A percentile compares a stretch with the other conserved stretches of the same genome.
Conservation (phyloP, 1,139 yeast genomes). For the Hemisphaericaspora lyxosophila region DNA sequence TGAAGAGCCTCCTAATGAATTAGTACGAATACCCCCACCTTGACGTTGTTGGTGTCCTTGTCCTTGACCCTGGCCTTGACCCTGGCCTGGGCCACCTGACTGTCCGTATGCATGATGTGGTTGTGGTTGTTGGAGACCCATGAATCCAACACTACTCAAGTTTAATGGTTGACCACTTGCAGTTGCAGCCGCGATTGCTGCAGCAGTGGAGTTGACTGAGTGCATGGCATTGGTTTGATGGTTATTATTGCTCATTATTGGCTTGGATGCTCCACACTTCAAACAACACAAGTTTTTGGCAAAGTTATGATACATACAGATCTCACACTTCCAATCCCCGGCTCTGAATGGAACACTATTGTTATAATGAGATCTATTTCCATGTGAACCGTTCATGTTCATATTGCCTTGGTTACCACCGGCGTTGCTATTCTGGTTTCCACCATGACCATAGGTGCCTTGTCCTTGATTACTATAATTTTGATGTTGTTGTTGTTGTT, state of each 20-base stretch:
- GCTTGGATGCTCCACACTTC: constrained; percentile 83
- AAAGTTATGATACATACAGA: constrained; percentile 87
- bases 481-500: constrained; percentile 9
- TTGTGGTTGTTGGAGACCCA: constrained; percentile 32
- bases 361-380: constrained; percentile 16
- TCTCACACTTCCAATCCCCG: constrained; percentile 95
- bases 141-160: constrained; percentile 26
- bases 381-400: constrained; percentile 7
- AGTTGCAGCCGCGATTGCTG: constrained; percentile 55
- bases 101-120: constrained; percentile 22
- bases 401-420: constrained; percentile 9
- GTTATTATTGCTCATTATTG: constrained; percentile 37
- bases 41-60: constrained; percentile 9
- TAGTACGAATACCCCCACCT: constrained; percentile 6
- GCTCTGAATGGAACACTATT: constrained; percentile 81
- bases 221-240: constrained; percentile 23
- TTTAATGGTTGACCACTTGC: constrained; percentile 51
- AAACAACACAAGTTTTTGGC: constrained; percentile 87
- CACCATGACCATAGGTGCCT: constrained; percentile 8
- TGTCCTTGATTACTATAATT: constrained; percentile 1
- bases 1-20: constrained; percentile 7
- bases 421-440: constrained; percentile 9
- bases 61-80: constrained; percentile 9
- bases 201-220: constrained; percentile 47
- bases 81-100: too few relatives aligned